Percentiles rank a stretch among this genome's conserved stretches.
phyloP scores from a whole-genome alignment of 345 rosid species.

The Gossypium rotundifolium region DNA sequence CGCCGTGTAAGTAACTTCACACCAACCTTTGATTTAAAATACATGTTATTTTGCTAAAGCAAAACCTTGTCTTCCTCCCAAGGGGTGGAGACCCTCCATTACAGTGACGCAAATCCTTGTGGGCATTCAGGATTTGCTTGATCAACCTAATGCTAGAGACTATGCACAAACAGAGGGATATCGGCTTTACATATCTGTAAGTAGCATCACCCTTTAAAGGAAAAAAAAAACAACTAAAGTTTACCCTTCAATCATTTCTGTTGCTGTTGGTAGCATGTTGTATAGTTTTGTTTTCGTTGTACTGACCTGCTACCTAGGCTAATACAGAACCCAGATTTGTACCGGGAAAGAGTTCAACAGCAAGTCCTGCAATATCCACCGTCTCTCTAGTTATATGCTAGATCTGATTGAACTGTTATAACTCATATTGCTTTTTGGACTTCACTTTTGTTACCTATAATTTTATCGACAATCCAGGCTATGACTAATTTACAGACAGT shows the following conservation, averaged over 20 bases:
- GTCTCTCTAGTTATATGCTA: slow-evolving; percentile 7
- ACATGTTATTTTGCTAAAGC: background rate
- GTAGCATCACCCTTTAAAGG: background rate
- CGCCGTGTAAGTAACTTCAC: slow-evolving; percentile 19
- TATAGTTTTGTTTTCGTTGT: background rate
- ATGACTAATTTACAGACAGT: no score
- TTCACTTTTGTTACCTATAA: no score
- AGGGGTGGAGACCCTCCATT: slow-evolving; percentile 47
- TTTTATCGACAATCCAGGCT: background rate
- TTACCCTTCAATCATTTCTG: background rate
- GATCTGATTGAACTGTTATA: background rate
- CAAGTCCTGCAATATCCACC: slow-evolving; percentile 45
- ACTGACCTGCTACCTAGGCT: background rate
- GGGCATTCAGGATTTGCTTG: slow-evolving; percentile 38
- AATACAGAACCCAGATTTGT: slow-evolving; percentile 33
- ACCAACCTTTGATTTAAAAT: background rate
- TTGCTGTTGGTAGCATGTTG: background rate
- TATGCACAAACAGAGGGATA: slow-evolving; percentile 36
- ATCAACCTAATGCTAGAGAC: slow-evolving; percentile 34
- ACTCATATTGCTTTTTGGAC: background rate
- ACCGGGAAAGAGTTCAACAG: slow-evolving; percentile 38
- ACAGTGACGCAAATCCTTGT: slow-evolving; percentile 39
- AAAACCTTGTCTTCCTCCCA: background rate
- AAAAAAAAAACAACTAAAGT: no score
- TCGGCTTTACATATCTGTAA: slow-evolving; percentile 27